phyloP scores from a whole-genome alignment of 2,329 filamentous ascomycete species.

The Diaporthe sp. region DNA sequence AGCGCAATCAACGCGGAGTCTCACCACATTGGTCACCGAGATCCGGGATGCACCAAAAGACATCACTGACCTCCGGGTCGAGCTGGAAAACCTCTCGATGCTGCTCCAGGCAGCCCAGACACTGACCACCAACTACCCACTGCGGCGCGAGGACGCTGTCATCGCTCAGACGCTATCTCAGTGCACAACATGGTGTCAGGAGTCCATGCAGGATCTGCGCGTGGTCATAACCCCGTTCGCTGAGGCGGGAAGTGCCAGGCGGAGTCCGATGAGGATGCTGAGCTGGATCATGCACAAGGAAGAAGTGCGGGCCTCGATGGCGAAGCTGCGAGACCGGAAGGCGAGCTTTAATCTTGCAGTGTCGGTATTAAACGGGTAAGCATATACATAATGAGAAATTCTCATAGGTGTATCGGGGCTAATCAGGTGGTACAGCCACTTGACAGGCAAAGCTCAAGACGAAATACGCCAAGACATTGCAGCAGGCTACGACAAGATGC shows the following conservation, averaged over 20 bases:
- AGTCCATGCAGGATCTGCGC: constrained; percentile 1
- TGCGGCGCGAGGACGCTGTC: background rate
- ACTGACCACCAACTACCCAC: background rate
- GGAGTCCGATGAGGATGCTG: background rate
- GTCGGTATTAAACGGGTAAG: background rate
- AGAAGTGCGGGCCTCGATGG: background rate
- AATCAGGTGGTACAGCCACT: background rate
- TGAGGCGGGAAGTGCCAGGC: background rate
- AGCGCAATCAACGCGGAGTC: background rate
- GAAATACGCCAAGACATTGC: background rate
- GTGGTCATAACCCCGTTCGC: background rate
- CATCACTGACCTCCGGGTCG: background rate
- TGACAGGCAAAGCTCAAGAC: background rate
- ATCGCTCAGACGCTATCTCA: background rate
- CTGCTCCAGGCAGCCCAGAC: background rate
- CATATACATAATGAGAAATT: background rate
- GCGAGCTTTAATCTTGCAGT: background rate
- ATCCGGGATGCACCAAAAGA: constrained; percentile 11
- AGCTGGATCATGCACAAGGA: constrained; percentile 13
- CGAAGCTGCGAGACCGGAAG: constrained; percentile 13
- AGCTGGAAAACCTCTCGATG: background rate
- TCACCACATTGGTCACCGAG: background rate
- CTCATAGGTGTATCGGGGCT: background rate
- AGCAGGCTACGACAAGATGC: background rate
- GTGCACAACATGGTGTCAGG: constrained; percentile 8